Evolutionary conservation across 2,329 filamentous ascomycete species (phyloP), one percentile per base, ranked within the genome.

Genomic region (Colletotrichum sp.): DNA sequence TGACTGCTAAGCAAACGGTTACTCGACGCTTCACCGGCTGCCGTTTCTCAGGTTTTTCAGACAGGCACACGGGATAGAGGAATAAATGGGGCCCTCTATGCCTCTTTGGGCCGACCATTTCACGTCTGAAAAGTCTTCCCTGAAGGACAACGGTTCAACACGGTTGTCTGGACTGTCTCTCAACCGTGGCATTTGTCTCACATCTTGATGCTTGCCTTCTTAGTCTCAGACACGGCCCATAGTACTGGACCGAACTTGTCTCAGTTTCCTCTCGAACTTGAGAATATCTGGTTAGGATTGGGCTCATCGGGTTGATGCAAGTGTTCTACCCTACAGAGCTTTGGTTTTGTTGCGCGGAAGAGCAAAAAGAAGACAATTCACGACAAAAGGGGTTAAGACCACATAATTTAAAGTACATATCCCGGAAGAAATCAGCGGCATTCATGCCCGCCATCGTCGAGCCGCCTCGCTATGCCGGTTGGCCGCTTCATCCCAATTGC

Each of bases 361-460:
- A 13, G 26, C 44, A 18, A 13, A 26, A 26, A 52, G 21, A 28
- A 34, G 63, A 52, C 8, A 12, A 13, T n/a, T 44, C 15, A 24
- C 28, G 36, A 64, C 65, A 18, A 63, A 66, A 39, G 32, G 70
- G 65, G 71, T 55, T 24, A 72, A 63, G 72, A 44, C 63, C 32
- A 67, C 24, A 76, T 59, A 64, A 69, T n/a, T 39, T 59, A 64
- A 28, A 36, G 32, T 13, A 28, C 64, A 52, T 64, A 68, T 67
- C 66, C 71, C 32, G 66, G 62, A 28, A 68, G 55, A 75, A 75
- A 70, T 77, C 72, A 67, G 8, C 72, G 72, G 21, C 67, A 66
- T 57, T 77, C 67, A 67, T 68, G 71, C 75, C 75, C 60, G 44
- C 44, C 65, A 44, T 75, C 71, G n/a, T 75, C 52, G n/a, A 71